A percentile compares a stretch with the other conserved stretches of the same genome.
phyloP scores from a whole-genome alignment of 495 filamentous ascomycete species.

The Sordaria brevicollis region DNA sequence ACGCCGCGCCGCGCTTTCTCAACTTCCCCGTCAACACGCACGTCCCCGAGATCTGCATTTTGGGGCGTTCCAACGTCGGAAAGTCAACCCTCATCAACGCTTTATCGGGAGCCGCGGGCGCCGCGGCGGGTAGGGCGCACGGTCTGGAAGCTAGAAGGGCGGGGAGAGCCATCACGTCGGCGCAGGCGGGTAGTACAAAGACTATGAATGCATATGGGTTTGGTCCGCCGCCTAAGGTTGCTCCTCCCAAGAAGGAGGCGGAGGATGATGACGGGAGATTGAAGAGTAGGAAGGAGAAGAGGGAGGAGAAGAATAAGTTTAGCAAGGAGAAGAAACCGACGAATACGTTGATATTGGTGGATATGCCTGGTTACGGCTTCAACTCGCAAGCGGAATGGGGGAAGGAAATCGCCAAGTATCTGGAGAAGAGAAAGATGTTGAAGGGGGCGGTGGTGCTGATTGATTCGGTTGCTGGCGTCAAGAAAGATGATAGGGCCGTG shows the following conservation, averaged over 20 bases:
- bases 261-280: background rate
- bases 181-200: slow-evolving; percentile 64
- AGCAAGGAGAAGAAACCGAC: slow-evolving; percentile 34
- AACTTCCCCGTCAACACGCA: slow-evolving; percentile 44
- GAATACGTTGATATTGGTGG: slow-evolving; percentile 57
- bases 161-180: slow-evolving; percentile 51
- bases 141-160: slow-evolving; percentile 9
- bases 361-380: slow-evolving; percentile 92
- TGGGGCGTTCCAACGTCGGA: slow-evolving; percentile 83
- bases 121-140: slow-evolving; percentile 11
- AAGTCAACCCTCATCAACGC: slow-evolving; percentile 86
- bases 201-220: slow-evolving; percentile 82
- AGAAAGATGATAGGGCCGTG: slow-evolving; percentile 56
- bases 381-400: slow-evolving; percentile 73
- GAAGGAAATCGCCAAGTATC: slow-evolving; percentile 74
- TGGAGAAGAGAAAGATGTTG: slow-evolving; percentile 61
- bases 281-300: background rate
- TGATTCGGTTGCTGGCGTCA: slow-evolving; percentile 72
- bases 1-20: slow-evolving; percentile 61
- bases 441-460: slow-evolving; percentile 75
- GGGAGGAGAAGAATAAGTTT: slow-evolving; percentile 23
- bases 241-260: slow-evolving; percentile 9
- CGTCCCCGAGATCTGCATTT: slow-evolving; percentile 48
- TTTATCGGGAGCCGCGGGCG: slow-evolving; percentile 44
- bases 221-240: slow-evolving; percentile 29